Percentiles rank a stretch among this genome's conserved stretches.
These are phyloP conservation scores for Stentor coeruleus DNA, from an alignment of 73 alveolate species.

Conservation along the genomic window DNA sequence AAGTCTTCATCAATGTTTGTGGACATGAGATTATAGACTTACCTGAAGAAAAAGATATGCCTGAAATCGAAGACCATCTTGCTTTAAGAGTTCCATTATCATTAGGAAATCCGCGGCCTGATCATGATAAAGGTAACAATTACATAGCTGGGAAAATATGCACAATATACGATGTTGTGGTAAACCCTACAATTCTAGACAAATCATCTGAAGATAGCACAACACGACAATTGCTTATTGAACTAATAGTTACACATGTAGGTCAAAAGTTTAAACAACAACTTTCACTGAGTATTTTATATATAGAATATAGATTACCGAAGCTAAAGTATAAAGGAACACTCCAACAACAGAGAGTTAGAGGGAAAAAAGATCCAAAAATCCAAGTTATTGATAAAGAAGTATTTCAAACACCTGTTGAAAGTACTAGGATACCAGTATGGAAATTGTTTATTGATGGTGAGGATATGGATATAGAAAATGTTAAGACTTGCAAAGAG, in stretches of 20 bases:
- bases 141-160: constrained; percentile 48
- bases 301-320: constrained; percentile 33
- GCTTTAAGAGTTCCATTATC: constrained; percentile 59
- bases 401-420: constrained; percentile 36
- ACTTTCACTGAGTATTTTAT: constrained; percentile 33
- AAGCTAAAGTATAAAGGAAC: constrained; percentile 53
- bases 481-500: constrained; percentile 11
- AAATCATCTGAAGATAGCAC: constrained; percentile 36
- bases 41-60: constrained; percentile 44
- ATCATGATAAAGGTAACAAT: constrained; percentile 42
- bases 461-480: constrained; percentile 32
- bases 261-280: constrained; percentile 40
- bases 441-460: constrained; percentile 32
- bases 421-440: constrained; percentile 25
- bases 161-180: constrained; percentile 42
- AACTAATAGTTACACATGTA: constrained; percentile 29
- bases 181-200: constrained; percentile 44
- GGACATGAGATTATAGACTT: constrained; percentile 44
- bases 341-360: constrained; percentile 40
- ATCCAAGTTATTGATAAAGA: constrained; percentile 31
- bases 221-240: constrained; percentile 32
- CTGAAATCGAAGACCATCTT: constrained; percentile 36
- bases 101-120: constrained; percentile 45
- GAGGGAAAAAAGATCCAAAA: constrained; percentile 60
- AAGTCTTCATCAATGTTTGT: constrained; percentile 43